phyloP scores from a whole-genome alignment of 2,329 filamentous ascomycete genomes.

The Botrytis paeoniae region DNA sequence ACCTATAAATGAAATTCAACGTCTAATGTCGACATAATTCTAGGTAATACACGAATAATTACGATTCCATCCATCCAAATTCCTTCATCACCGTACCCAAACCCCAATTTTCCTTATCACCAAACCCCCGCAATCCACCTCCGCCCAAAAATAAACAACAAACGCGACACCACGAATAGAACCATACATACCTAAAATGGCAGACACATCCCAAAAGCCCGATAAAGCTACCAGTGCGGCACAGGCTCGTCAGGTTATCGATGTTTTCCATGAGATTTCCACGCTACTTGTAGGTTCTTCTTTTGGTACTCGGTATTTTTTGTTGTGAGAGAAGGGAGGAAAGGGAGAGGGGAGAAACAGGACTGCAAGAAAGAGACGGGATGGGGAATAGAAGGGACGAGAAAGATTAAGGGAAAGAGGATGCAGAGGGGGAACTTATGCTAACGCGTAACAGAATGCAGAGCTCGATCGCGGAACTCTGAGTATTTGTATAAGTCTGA shows the following conservation, averaged over 20 bases:
- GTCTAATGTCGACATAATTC: not conserved
- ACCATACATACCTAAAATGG: slow-evolving; percentile 38
- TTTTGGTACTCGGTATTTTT: slow-evolving; percentile 7
- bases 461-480: slow-evolving; percentile 86
- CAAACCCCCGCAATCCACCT: slow-evolving; percentile 10
- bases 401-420: no score
- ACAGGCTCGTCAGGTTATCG: slow-evolving; percentile 79
- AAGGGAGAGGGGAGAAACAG: not conserved
- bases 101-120: not conserved
- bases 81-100: not conserved
- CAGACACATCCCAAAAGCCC: slow-evolving; percentile 34
- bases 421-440: not conserved
- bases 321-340: not conserved
- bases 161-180: not conserved
- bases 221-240: slow-evolving; percentile 53
- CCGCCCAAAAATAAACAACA: not conserved
- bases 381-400: no score
- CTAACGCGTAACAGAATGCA: slow-evolving; percentile 66
- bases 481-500: slow-evolving; percentile 92
- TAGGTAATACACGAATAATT: not conserved
- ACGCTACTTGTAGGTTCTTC: slow-evolving; percentile 71
- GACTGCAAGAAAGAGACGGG: no score
- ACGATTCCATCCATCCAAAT: no score
- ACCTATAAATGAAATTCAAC: not conserved
- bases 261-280: slow-evolving; percentile 80